Conservation (phyloP, 2,329 filamentous ascomycete species). For the Fusarium hostae region DNA sequence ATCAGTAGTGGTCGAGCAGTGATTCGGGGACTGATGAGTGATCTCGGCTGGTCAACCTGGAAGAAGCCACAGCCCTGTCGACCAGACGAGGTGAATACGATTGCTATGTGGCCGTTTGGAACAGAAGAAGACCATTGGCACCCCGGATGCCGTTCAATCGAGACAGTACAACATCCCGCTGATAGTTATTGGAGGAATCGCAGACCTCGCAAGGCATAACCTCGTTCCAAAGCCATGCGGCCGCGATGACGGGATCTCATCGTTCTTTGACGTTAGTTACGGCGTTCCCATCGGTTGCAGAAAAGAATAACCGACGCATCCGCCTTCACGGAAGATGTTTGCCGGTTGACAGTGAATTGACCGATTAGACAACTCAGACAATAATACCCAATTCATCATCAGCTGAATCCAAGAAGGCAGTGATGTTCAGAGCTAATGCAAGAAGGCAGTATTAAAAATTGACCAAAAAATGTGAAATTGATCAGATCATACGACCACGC, state of each 20-base stretch:
- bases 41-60: constrained; percentile 70
- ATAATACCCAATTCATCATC: not conserved
- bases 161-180: constrained; percentile 35
- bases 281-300: not conserved
- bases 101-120: constrained; percentile 74
- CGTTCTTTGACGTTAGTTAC: not conserved
- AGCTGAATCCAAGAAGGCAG: not conserved
- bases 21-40: constrained; percentile 53
- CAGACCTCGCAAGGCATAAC: not conserved
- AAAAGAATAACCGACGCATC: not conserved
- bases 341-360: not conserved
- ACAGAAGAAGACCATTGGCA: constrained; percentile 62
- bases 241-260: not conserved
- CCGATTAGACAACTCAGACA: not conserved
- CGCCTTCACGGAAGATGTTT: not conserved
- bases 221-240: not conserved
- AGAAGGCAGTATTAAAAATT: not conserved
- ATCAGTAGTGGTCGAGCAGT: constrained; percentile 29
- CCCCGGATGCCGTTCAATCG: constrained; percentile 47
- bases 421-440: not conserved
- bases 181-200: constrained; percentile 41
- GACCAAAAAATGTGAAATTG: constrained; percentile 4
- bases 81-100: constrained; percentile 65
- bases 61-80: constrained; percentile 65
- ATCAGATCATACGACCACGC: constrained; percentile 37